Evolutionary conservation across 768 basidiomycete species (phyloP), one percentile per base, ranked within the genome.

Genomic region (Kwoniella bestiolae): DNA sequence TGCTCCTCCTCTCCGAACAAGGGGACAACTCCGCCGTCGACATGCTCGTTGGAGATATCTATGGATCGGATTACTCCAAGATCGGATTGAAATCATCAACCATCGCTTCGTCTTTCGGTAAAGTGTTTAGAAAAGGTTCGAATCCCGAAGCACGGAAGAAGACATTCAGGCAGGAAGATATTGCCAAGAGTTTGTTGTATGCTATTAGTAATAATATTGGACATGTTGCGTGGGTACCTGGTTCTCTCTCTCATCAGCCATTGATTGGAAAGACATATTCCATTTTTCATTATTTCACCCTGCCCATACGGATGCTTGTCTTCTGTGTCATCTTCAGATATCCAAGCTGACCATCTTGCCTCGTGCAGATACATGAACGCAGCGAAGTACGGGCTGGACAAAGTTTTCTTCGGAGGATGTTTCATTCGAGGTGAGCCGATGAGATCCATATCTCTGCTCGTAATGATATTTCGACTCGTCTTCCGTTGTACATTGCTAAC

Each of bases 11-110:
- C 23, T 96, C 96, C 0, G 96, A 99, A 82, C 80, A 86, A 77
- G 96, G 96, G 41, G 92, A 96, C 82, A 98, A 99, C 78, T 87
- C 91, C 46, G 85, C 86, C 5, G 94, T 98, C 14, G 96, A 99
- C 81, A 98, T 98, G 95, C 88, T 98, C 52, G 94, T 99, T 49
- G 95, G 96, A 35, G 96, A 99, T 83, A 99, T 99, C 72, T 99
- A 96, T 80, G 92, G 96, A n/a, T 90, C 92, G 71, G 96, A 97
- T 83, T 97, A 97, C 83, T 88, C 87, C 80, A 90, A 90, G 67
- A 87, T 99, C 35, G 96, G 96, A 18, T 87, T 99, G 60, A 98
- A 98, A 82, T 96, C 94, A 35, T 94, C 92, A 7, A 96, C 91
- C 84, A 99, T 99, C 76, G 96, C 96, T 11, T 95, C 93, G 69